Evolutionary conservation across 2,329 filamentous ascomycete species (phyloP).

Genomic region (Xylariaceae sp.): DNA sequence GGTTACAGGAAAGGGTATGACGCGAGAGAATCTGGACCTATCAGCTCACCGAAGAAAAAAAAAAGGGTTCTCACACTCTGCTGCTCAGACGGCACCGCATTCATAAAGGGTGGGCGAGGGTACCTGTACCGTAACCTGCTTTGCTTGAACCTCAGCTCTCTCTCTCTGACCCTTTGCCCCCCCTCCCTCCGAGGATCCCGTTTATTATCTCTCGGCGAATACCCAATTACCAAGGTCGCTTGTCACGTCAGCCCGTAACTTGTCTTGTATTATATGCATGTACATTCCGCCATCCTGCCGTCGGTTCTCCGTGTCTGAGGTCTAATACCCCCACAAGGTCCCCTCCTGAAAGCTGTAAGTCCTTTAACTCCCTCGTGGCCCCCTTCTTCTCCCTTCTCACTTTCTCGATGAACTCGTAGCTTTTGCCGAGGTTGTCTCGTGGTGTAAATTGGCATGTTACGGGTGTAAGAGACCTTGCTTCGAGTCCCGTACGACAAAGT

Average conservation of each 20-base stretch:
- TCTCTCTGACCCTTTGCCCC: too few species aligned
- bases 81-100: neutral
- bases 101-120: slow-evolving; percentile 11
- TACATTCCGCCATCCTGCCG: neutral
- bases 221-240: neutral
- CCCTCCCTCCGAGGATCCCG: too few species aligned
- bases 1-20: slow-evolving; percentile 6
- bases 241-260: slow-evolving; percentile 11
- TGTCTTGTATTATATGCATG: slow-evolving; percentile 10
- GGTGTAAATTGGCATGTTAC: slow-evolving; percentile 11
- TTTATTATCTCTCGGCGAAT: too few species aligned
- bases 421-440: slow-evolving; percentile 9
- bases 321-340: neutral
- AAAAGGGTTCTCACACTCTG: neutral
- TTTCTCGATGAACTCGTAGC: neutral
- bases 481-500: slow-evolving; percentile 20
- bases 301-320: neutral
- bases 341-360: neutral
- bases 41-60: slow-evolving; percentile 8
- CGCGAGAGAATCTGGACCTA: slow-evolving; percentile 14
- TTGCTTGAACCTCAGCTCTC: neutral
- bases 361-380: neutral
- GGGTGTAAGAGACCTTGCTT: slow-evolving; percentile 10
- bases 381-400: neutral
- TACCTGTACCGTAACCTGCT: slow-evolving; percentile 2